Conservation (phyloP, 2,329 filamentous ascomycete species). For the Colletotrichum sp. region DNA sequence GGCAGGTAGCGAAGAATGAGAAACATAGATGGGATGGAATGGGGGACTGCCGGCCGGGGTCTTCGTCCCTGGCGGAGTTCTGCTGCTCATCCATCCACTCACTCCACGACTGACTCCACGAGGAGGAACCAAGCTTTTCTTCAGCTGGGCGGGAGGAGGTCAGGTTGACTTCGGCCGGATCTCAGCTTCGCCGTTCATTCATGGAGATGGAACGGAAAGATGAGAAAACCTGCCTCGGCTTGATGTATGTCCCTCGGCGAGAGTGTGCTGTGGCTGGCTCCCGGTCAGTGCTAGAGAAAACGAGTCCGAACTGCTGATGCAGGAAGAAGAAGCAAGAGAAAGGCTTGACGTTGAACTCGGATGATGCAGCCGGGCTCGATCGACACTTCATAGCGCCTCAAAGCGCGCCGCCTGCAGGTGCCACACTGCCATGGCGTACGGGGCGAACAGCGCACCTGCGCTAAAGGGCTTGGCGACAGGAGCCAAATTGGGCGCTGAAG, state of each 20-base stretch:
- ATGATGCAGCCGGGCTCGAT: slow-evolving; percentile 6
- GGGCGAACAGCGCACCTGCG: not conserved
- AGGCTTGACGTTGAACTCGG: slow-evolving; percentile 1
- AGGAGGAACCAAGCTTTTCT: not conserved
- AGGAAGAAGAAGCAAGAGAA: not conserved
- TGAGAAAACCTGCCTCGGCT: not conserved
- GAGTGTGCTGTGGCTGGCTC: not conserved
- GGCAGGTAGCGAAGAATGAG: not conserved
- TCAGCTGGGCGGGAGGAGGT: not conserved
- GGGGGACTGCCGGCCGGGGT: not conserved
- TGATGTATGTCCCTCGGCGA: not conserved
- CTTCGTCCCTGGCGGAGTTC: not conserved
- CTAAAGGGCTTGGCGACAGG: slow-evolving; percentile 10
- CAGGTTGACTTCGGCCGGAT: not conserved
- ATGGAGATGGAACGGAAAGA: not conserved
- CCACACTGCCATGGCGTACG: not conserved
- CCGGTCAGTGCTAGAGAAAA: not conserved
- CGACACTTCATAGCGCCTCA: slow-evolving; percentile 11
- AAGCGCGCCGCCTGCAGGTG: not conserved
- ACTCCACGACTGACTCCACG: not conserved
- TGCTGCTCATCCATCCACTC: not conserved
- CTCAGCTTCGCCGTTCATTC: not conserved
- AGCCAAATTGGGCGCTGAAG: slow-evolving; percentile 6
- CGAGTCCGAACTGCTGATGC: not conserved
- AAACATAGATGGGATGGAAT: slow-evolving; percentile 12